phyloP scores from a whole-genome alignment of 2,329 filamentous ascomycete species.

The Xylariaceae sp. region DNA sequence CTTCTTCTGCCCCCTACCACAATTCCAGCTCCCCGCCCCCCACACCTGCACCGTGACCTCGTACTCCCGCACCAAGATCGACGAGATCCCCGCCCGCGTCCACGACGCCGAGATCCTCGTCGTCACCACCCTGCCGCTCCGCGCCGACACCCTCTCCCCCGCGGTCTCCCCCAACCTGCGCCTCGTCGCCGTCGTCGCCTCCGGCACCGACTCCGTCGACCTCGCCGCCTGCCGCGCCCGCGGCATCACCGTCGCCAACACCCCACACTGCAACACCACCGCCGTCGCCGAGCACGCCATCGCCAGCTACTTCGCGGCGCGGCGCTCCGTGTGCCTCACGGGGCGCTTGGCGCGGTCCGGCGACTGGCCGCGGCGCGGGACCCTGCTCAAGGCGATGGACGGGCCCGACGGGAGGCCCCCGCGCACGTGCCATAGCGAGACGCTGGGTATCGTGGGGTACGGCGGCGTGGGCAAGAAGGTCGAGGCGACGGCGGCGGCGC shows the following conservation, averaged over 20 bases:
- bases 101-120: conserved; percentile 33
- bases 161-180: conserved; percentile 26
- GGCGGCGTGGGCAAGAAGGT: conserved; percentile 24
- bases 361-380: conserved; percentile 22
- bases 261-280: conserved; percentile 31
- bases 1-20: conserved; percentile 25
- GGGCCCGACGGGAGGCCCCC: conserved; percentile 23
- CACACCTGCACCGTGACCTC: conserved; percentile 27
- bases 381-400: conserved; percentile 19
- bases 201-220: conserved; percentile 34
- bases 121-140: conserved; percentile 27
- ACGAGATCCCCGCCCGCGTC: conserved; percentile 27
- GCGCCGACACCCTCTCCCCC: conserved; percentile 19
- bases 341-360: conserved; percentile 24
- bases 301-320: conserved; percentile 36
- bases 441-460: conserved; percentile 27
- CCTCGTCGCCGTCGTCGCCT: conserved; percentile 31
- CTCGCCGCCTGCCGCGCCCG: conserved; percentile 27
- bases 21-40: conserved; percentile 23
- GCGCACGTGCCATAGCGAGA: conserved; percentile 20
- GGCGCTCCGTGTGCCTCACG: conserved; percentile 31
- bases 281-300: conserved; percentile 44
- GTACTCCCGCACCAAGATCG: conserved; percentile 22
- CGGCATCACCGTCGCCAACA: conserved; percentile 32
- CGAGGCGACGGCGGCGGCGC: conserved; percentile 12